Percentiles rank a stretch among this genome's conserved stretches.
Conservation (phyloP, 2,329 filamentous ascomycete species). For the Sporothrix brunneoviolacea region DNA sequence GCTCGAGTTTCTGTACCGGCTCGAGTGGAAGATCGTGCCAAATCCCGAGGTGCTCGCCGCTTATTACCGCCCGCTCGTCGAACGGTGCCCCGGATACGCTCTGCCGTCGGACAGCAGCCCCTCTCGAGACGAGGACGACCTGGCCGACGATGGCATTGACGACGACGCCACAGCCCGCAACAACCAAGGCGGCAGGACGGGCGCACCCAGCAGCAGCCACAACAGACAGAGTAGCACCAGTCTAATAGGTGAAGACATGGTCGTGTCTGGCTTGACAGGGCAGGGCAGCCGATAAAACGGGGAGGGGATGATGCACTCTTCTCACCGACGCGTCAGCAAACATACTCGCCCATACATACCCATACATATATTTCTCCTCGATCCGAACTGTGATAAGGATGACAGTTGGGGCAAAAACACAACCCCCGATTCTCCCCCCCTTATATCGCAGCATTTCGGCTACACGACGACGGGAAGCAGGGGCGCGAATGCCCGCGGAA, state of each 20-base stretch:
- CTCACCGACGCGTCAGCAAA: no score
- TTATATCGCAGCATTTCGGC: no score
- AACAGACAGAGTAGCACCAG: slow-evolving; percentile 15
- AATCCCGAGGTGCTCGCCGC: slow-evolving; percentile 89
- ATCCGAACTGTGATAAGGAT: no score
- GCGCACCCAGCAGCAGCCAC: not conserved
- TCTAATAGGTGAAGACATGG: slow-evolving; percentile 14
- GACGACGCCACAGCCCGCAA: slow-evolving; percentile 28
- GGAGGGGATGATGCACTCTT: no score
- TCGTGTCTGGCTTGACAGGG: slow-evolving; percentile 10
- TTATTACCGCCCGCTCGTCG: slow-evolving; percentile 85
- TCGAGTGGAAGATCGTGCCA: slow-evolving; percentile 96
- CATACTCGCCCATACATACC: no score
- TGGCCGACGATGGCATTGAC: slow-evolving; percentile 26
- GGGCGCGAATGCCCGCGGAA: no score
- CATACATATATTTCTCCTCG: no score
- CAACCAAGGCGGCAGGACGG: slow-evolving; percentile 1
- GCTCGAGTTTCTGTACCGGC: slow-evolving; percentile 82
- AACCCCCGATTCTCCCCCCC: no score
- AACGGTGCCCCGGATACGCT: slow-evolving; percentile 50
- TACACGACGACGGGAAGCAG: no score
- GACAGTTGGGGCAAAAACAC: no score
- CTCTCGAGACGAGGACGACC: slow-evolving; percentile 23
- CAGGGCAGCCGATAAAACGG: not conserved
- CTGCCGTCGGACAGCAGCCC: slow-evolving; percentile 35